Evolutionary conservation across 2,329 filamentous ascomycete genomes (phyloP).

Genomic region (Acephala macrosclerotiorum): DNA sequence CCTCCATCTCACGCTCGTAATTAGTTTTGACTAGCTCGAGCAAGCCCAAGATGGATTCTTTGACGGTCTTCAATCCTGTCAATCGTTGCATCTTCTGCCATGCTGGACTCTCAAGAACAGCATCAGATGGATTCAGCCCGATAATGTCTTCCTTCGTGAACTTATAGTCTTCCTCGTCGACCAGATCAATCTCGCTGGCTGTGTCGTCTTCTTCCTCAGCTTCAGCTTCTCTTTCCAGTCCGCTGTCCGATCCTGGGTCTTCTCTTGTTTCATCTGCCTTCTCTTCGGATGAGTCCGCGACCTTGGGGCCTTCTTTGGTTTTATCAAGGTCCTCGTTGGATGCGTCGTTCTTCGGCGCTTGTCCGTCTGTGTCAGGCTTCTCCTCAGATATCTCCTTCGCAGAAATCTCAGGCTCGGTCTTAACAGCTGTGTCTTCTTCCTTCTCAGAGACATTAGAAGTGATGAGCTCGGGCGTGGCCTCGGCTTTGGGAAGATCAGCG

Average conservation of each 20-base stretch:
- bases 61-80: conserved; percentile 68
- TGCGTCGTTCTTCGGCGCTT: neutral
- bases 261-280: neutral
- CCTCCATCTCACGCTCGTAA: conserved; percentile 69
- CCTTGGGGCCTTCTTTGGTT: too few relatives aligned
- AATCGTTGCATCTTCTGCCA: conserved; percentile 66
- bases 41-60: conserved; percentile 63
- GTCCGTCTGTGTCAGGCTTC: neutral
- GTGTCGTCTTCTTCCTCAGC: conserved; percentile 31
- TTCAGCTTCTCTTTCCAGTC: neutral
- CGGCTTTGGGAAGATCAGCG: too few relatives aligned
- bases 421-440: too few relatives aligned
- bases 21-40: conserved; percentile 69
- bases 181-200: conserved; percentile 65
- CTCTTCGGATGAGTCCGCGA: neutral
- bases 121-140: conserved; percentile 68
- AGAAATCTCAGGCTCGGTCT: neutral
- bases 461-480: too few relatives aligned
- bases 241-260: neutral
- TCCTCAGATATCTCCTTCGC: neutral
- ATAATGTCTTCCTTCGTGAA: conserved; percentile 75
- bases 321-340: too few relatives aligned
- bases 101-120: conserved; percentile 57
- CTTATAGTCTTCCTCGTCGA: conserved; percentile 62
- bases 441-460: too few relatives aligned